Percentiles rank a stretch among this genome's conserved stretches.
phyloP scores from a whole-genome alignment of 2,329 filamentous ascomycete genomes.

The Hyphodiscus sp. region DNA sequence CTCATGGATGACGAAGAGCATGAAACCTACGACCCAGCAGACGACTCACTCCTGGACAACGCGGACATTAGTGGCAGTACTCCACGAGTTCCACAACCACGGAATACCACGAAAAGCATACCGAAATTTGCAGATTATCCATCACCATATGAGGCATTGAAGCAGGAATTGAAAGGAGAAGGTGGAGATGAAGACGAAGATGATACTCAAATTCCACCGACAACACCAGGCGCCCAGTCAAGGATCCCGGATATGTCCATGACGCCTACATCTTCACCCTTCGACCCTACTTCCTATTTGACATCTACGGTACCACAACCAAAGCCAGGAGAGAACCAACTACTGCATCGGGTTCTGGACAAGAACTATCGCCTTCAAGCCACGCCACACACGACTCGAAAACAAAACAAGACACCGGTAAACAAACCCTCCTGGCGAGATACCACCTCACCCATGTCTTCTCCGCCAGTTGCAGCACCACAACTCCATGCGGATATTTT shows the following conservation, averaged over 20 bases:
- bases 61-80: slow-evolving; percentile 61
- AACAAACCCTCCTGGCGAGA: slow-evolving; percentile 30
- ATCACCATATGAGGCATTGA: slow-evolving; percentile 71
- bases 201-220: slow-evolving; percentile 33
- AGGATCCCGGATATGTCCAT: slow-evolving; percentile 56
- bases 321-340: slow-evolving; percentile 55
- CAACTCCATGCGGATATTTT: slow-evolving; percentile 83
- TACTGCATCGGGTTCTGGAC: slow-evolving; percentile 87
- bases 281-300: slow-evolving; percentile 42
- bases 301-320: slow-evolving; percentile 29
- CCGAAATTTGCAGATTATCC: slow-evolving; percentile 58
- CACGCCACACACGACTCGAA: slow-evolving; percentile 64
- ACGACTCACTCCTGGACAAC: slow-evolving; percentile 64
- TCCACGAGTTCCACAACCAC: slow-evolving; percentile 50
- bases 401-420: slow-evolving; percentile 30
- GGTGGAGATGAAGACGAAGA: slow-evolving; percentile 34
- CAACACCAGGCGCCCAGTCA: slow-evolving; percentile 33
- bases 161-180: slow-evolving; percentile 52
- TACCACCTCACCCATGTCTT: slow-evolving; percentile 45
- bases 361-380: slow-evolving; percentile 93
- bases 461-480: slow-evolving; percentile 72
- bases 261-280: slow-evolving; percentile 53
- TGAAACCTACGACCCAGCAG: slow-evolving; percentile 31
- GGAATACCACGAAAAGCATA: slow-evolving; percentile 35
- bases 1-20: slow-evolving; percentile 24